These are phyloP conservation scores for Emmonsia crescens DNA, from an alignment of 2,329 filamentous ascomycete species.

Conservation along the genomic window DNA sequence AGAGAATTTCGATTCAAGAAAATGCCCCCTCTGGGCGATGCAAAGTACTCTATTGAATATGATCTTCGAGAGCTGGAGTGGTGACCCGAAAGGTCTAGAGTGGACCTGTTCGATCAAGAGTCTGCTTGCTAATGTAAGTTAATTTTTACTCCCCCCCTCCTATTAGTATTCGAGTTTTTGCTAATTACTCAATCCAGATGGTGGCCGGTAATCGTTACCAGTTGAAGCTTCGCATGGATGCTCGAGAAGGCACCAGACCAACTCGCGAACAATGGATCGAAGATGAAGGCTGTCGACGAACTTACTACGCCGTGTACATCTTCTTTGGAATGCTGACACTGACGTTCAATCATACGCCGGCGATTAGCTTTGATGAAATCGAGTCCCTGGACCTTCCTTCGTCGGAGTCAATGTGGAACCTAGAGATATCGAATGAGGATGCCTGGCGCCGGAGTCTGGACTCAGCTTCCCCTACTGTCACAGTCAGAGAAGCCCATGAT, in stretches of 20 bases:
- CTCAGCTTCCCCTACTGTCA: slow-evolving; percentile 57
- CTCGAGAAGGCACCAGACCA: slow-evolving; percentile 63
- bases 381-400: slow-evolving; percentile 87
- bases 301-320: slow-evolving; percentile 97
- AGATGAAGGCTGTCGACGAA: slow-evolving; percentile 90
- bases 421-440: slow-evolving; percentile 64
- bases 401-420: slow-evolving; percentile 88
- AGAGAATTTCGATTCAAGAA: slow-evolving; percentile 95
- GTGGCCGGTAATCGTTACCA: slow-evolving; percentile 95
- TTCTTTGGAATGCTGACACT: slow-evolving; percentile 93
- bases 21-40: slow-evolving; percentile 97
- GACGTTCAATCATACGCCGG: slow-evolving; percentile 95
- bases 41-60: slow-evolving; percentile 94
- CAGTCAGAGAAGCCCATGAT: slow-evolving; percentile 89
- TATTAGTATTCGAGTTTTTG: neutral
- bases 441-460: slow-evolving; percentile 74
- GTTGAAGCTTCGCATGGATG: slow-evolving; percentile 83
- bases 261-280: slow-evolving; percentile 88
- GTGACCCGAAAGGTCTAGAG: slow-evolving; percentile 90
- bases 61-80: slow-evolving; percentile 98
- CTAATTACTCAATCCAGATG: slow-evolving; percentile 48
- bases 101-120: slow-evolving; percentile 99
- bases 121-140: slow-evolving; percentile 66
- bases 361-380: slow-evolving; percentile 97
- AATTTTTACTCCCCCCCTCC: neutral